Evolutionary conservation across 108 stramenopile genomes (phyloP).

Genomic region (Fistulifera solaris): DNA sequence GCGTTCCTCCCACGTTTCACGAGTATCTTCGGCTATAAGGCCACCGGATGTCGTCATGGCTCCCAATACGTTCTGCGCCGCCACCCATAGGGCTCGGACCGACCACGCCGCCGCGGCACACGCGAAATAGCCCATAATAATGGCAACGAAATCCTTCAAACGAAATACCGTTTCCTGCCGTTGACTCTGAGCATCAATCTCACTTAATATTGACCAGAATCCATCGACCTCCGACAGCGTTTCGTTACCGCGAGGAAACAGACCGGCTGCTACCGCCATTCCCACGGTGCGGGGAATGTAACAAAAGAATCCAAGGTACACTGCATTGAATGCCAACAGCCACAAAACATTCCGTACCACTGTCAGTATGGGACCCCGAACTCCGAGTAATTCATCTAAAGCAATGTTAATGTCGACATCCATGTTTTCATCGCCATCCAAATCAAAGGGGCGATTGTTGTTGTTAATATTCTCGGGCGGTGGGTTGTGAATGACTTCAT

Average conservation of each 20-base stretch:
- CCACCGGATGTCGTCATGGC: no score
- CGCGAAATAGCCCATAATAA: conserved; percentile 42
- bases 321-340: conserved; percentile 87
- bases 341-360: conserved; percentile 79
- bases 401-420: conserved; percentile 86
- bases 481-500: conserved; percentile 1
- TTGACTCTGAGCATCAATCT: conserved; percentile 21
- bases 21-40: not conserved
- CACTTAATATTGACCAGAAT: conserved; percentile 6
- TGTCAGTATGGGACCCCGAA: conserved; percentile 77
- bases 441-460: conserved; percentile 1
- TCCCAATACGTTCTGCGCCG: not conserved
- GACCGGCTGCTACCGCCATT: not conserved
- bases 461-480: not conserved
- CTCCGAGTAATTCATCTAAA: conserved; percentile 86
- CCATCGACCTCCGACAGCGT: conserved; percentile 1
- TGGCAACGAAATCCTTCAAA: conserved; percentile 41
- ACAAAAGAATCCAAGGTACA: conserved; percentile 85
- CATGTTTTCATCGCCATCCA: conserved; percentile 30
- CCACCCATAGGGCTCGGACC: conserved; percentile 1
- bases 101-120: conserved; percentile 30
- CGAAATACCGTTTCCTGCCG: conserved; percentile 35
- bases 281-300: conserved; percentile 78
- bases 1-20: not conserved
- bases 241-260: not conserved